Percentiles rank a stretch among this genome's conserved stretches.
Conservation (phyloP, 495 filamentous ascomycete species). For the Hyaloscypha bicolor region DNA sequence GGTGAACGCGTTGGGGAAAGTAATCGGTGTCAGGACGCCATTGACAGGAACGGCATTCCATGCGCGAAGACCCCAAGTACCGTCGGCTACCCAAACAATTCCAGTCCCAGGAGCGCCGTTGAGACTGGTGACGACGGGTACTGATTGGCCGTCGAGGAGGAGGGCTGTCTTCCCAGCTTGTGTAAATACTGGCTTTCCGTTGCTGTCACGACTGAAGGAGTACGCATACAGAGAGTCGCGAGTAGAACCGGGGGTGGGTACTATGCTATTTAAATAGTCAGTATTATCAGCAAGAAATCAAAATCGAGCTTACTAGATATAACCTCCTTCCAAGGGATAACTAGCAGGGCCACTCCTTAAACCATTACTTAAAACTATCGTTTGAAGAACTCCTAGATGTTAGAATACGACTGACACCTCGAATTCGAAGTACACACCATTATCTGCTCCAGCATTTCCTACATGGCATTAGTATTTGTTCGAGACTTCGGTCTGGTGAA, state of each 20-base stretch:
- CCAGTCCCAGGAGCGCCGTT: constrained; percentile 13
- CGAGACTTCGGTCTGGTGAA: background rate
- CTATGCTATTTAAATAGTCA: background rate
- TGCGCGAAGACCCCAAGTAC: constrained; percentile 3
- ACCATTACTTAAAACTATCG: constrained; percentile 38
- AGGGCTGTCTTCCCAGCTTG: constrained; percentile 31
- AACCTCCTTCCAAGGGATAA: constrained; percentile 48
- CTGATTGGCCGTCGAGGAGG: constrained; percentile 39
- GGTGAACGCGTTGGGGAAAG: constrained; percentile 26
- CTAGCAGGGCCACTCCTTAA: constrained; percentile 47
- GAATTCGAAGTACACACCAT: constrained; percentile 6
- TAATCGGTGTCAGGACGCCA: constrained; percentile 37
- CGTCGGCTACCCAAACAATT: constrained; percentile 20
- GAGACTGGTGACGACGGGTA: constrained; percentile 17
- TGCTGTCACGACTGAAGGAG: background rate
- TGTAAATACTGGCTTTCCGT: constrained; percentile 33
- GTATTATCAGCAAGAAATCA: background rate
- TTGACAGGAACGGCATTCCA: constrained; percentile 36
- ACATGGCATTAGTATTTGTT: background rate
- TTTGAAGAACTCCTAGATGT: constrained; percentile 39
- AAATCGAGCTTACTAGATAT: constrained; percentile 37
- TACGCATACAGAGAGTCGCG: constrained; percentile 34
- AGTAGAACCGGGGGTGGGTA: constrained; percentile 20
- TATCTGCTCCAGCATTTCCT: constrained; percentile 37
- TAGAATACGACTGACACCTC: background rate